Evolutionary conservation across 257 asterid species (phyloP), one percentile per base, ranked within the genome.

Genomic region (Solanum pinnatisectum): DNA sequence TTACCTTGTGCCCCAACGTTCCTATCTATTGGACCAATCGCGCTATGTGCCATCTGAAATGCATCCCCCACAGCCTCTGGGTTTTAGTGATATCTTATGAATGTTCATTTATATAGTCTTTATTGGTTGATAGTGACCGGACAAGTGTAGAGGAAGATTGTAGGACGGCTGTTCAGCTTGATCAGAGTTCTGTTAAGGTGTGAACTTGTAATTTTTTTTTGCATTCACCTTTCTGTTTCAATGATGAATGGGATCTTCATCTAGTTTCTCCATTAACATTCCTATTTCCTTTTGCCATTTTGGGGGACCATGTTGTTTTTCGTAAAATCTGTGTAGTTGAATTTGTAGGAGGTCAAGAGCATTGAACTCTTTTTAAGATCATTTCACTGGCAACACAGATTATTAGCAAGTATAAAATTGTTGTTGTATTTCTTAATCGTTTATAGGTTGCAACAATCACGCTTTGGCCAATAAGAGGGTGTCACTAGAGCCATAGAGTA

Each of bases 1-100:
- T 96, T 88, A 65, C 93, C 40, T 56, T 96, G 93, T 95, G 98
- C 95, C 99, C 98, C 91, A 91, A 95, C 86, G 95, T 96, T 87
- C 94, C 98, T 44, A 88, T 93, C 20, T 95, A 96, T 90, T 95
- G 96, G 98, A 94, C 98, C 33, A 96, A 96, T 89, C 98, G 98
- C 3, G 99, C 98, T 84, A 89, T 96, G 86, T 96, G 99, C 89
- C 94, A 94, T 89, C 98, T 90, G 63, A 95, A 89, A 90, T 91
- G 97, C 93, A 37, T 96, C 87, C 8, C 22, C 70, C 42, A 67
- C 22, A 23, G 84, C 2, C n/a, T 25, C 27, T 59, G 14, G 40
- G 5, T 2, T 27, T 84, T 46, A 39, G 15, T 88, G 39, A 72
- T 71, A 49, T 60, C 60, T 30, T 81, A 33, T 44, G 27, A 46